A percentile compares a stretch with the other conserved stretches of the same genome.
These are phyloP conservation scores for Didymella lethalis DNA, from an alignment of 2,329 filamentous ascomycete species.

Conservation along the genomic window DNA sequence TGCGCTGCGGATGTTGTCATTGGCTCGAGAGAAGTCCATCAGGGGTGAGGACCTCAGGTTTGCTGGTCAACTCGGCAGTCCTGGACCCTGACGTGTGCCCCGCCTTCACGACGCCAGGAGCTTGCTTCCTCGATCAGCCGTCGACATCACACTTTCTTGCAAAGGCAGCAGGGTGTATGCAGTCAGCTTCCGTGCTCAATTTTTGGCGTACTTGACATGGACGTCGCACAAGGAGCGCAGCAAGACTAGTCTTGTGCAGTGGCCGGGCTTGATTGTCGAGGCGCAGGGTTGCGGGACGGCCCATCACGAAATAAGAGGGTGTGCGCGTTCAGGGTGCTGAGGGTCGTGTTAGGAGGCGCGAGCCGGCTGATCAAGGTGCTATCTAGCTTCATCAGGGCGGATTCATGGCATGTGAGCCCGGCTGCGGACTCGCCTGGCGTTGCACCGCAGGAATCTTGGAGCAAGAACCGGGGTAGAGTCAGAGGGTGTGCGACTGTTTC, in stretches of 20 bases:
- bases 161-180: slow-evolving; percentile 2
- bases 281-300: slow-evolving; percentile 14
- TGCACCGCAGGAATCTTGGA: slow-evolving; percentile 12
- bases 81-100: slow-evolving; percentile 19
- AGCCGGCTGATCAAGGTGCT: slow-evolving; percentile 19
- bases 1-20: background rate
- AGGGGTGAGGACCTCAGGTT: no score
- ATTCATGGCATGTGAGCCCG: slow-evolving; percentile 1
- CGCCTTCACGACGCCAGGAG: slow-evolving; percentile 11
- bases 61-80: background rate
- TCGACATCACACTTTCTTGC: slow-evolving; percentile 15
- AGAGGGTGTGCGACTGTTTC: slow-evolving; percentile 29
- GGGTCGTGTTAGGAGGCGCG: slow-evolving; percentile 2
- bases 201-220: background rate
- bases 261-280: slow-evolving; percentile 2
- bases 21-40: background rate
- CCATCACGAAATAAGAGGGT: slow-evolving; percentile 5
- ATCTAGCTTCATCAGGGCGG: background rate
- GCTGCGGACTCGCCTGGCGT: slow-evolving; percentile 12
- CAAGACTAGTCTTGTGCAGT: background rate
- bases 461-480: slow-evolving; percentile 19
- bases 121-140: slow-evolving; percentile 8
- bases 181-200: slow-evolving; percentile 9
- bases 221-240: slow-evolving; percentile 4
- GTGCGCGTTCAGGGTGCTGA: slow-evolving; percentile 3